Evolutionary conservation across 768 basidiomycete genomes (phyloP), one percentile per base, ranked within the genome.

Genomic region (Tricholoma matsutake): DNA sequence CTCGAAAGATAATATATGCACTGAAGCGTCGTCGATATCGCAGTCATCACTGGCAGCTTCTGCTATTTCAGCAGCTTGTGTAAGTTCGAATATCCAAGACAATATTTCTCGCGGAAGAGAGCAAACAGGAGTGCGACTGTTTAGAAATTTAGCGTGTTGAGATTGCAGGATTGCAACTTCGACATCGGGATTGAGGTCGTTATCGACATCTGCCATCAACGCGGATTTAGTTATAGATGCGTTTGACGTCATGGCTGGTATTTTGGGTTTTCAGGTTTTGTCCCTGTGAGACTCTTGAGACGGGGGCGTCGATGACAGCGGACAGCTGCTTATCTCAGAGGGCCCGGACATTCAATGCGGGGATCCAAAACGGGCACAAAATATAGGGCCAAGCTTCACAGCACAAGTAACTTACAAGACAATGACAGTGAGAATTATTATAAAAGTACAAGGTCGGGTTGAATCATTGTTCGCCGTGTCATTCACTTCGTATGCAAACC

Each of bases 401-500:
- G 10, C 35, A 37, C 35, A 37, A 37, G 35, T 37, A 37, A n/a
- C 35, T 25, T 25, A 25, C 22, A 25, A 25, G 22, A 41, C 39
- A 41, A n/a, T 16, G 16, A 16, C 39, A 25, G 35, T 32, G 43
- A 45, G 10, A 45, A 7, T 20, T 9, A 20, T 20, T 51, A 28
- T 29, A 31, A 8, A 53, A 32, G 3, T 53, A 53, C 51, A 32
- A n/a, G 25, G 22, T 16, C 18, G 54, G 13, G 14, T 39, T 56
- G 54, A 41, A 51, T 31, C 35, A 31, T 49, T 9, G 28, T 32
- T 54, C 31, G 45, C 39, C n/a, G n/a, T 18, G 41, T 18, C 47
- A 39, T 53, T 65, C 68, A 71, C 65, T 73, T 75, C 9, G 69
- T 66, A 45, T 79, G 72, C 32, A 80, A 65, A 29, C 70, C 73